phyloP scores from a whole-genome alignment of 768 basidiomycete genomes.

The Hortiboletus campestris region DNA sequence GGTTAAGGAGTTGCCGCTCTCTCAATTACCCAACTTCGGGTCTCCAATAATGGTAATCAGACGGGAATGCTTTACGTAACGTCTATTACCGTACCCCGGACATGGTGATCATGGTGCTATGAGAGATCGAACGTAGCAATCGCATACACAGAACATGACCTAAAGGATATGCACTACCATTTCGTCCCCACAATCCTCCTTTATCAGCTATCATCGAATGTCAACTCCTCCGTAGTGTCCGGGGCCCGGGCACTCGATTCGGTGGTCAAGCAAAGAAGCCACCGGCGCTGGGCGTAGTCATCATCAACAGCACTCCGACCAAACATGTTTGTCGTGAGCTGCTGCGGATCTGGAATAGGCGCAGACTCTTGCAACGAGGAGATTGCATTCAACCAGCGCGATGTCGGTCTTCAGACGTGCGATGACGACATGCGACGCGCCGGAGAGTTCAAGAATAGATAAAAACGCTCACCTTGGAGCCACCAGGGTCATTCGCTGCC shows the following conservation, averaged over 20 bases:
- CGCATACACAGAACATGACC: too few species aligned
- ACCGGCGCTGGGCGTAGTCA: background rate
- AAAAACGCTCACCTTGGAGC: too few species aligned
- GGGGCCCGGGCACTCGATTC: background rate
- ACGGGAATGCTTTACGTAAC: slow-evolving; percentile 3
- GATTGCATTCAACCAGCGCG: too few species aligned
- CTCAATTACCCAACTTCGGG: background rate
- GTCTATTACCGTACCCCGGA: too few species aligned
- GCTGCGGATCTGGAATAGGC: background rate
- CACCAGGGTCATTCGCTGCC: too few species aligned
- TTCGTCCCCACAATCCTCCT: too few species aligned
- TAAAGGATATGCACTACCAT: too few species aligned
- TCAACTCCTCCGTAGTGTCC: background rate
- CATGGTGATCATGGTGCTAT: too few species aligned
- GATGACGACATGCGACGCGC: too few species aligned
- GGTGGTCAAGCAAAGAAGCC: background rate
- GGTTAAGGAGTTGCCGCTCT: background rate
- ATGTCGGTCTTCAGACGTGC: too few species aligned
- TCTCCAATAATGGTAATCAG: slow-evolving; percentile 17
- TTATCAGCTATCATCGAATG: background rate
- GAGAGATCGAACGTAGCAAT: too few species aligned
- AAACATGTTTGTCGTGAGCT: background rate
- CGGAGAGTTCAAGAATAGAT: too few species aligned
- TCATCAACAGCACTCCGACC: background rate
- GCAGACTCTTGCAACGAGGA: background rate